Evolutionary conservation across 2,329 filamentous ascomycete genomes (phyloP), one percentile per base, ranked within the genome.

Genomic region (Amauroascus niger): DNA sequence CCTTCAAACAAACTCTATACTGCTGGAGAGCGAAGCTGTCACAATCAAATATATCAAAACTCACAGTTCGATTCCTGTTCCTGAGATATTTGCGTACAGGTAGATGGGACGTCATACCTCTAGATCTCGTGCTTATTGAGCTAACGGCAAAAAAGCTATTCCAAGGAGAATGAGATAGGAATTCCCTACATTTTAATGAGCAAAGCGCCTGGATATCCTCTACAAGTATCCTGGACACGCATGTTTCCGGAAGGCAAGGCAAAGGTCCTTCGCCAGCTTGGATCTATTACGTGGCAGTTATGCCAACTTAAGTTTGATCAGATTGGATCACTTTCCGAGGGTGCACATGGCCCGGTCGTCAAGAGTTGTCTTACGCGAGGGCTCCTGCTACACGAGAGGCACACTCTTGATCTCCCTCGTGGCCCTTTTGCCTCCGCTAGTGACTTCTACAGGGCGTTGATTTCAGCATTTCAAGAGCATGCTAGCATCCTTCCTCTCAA

Each of bases 171-270:
- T 57, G 58, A 62, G 3, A 61, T 66, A 22, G 63, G 62, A 1
- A 53, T 67, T 33, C 65, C 65, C 14, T 68, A 61, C 46, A 68
- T 69, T 32, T 48, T 68, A 18, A 67, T 67, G 62, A 66, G 62
- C 57, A 60, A 65, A 58, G 65, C 66, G 32, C 46, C 58, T 48
- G 65, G 65, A 9, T 44, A 48, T 54, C 61, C 62, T 39, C 57
- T 69, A 13, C 56, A 44, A 26, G 7, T 6, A n/a, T 39, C 8
- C 32, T 35, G 32, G n/a, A 22, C 16, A 9, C 20, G 24, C 18
- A 30, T 52, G 44, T 41, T 52, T 30, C 39, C 54, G 9, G 52
- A 61, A 32, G 49, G 47, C 16, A 64, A 62, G 40, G 55, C 52
- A 30, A 68, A 64, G 50, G 51, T 68, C 30, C 55, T 67, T 44